Conservation (phyloP, 352 stramenopile genomes). For the Phytophthora hybrid region DNA sequence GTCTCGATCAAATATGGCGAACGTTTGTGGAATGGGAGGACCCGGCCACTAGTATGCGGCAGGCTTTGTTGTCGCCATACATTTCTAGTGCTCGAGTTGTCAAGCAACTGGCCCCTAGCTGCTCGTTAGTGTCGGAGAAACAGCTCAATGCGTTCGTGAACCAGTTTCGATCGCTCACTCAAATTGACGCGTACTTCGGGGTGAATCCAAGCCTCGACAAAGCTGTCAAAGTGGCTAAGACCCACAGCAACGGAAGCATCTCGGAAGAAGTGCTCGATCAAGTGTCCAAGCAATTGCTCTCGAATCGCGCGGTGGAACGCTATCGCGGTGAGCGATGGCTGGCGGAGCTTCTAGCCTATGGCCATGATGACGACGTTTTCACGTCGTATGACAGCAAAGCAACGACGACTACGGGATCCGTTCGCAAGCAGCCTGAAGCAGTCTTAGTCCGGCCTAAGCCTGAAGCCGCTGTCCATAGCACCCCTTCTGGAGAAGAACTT, state of each 20-base stretch:
- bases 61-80: conserved; percentile 33
- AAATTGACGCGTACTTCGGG: conserved; percentile 58
- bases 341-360: conserved; percentile 52
- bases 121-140: conserved; percentile 45
- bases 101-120: conserved; percentile 36
- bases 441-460: conserved; percentile 27
- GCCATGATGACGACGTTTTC: conserved; percentile 32
- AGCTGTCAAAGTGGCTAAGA: conserved; percentile 33
- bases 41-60: conserved; percentile 23
- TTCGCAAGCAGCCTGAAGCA: conserved; percentile 26
- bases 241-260: conserved; percentile 22
- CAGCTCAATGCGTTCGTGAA: conserved; percentile 47
- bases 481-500: conserved; percentile 35
- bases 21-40: conserved; percentile 37
- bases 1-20: conserved; percentile 40
- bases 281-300: conserved; percentile 40
- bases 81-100: conserved; percentile 26
- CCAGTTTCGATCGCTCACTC: conserved; percentile 48
- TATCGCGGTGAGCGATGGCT: conserved; percentile 64
- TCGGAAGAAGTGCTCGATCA: conserved; percentile 43
- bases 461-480: not conserved
- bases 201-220: conserved; percentile 47
- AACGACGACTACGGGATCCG: conserved; percentile 17
- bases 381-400: conserved; percentile 41
- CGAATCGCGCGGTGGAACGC: conserved; percentile 40